Base-by-base conservation (phyloP, 2,329 filamentous ascomycete species). In the Exophiala calicioides region DNA sequence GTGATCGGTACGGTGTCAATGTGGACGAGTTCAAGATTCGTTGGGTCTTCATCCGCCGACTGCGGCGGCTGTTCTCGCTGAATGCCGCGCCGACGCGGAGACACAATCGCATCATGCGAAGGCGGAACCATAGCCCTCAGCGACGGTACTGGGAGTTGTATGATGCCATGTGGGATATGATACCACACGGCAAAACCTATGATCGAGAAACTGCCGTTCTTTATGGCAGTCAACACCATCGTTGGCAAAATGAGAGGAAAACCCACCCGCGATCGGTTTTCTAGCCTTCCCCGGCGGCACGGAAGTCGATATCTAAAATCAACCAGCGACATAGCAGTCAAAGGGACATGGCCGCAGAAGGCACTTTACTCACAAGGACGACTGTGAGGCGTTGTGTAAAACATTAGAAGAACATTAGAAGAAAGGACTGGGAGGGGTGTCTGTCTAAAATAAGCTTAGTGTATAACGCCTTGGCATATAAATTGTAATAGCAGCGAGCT, bases 131-230 rank as follows among this genome's bases (percentile, higher is more conserved):
- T 4, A 30, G 30, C 18, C 21, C 40, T 6, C 38, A 43, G 20
- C 19, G 16, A 4, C 35, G 31, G 5, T 55, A 49, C 19, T 55
- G 52, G 52, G 27, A 44, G 4, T 23, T 55, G 18, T 55, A 55
- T 20, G 45, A 55, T 20, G 30, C 15, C 26, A 52, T 51, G 48
- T 55, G 52, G 52, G 47, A 55, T 24, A 44, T 50, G 46, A 53
- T 36, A 27, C 43, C 51, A 20, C 29, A 23, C n/a, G 31, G 36
- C 13, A 34, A 35, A 5, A 41, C 34, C 1, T 40, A 47, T 35
- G 45, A 52, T 15, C 21, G 47, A 10, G 18, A 35, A 12, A 23
- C 16, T 6, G 15, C 36, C 18, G 34, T 40, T 19, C 31, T 50
- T 27, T 27, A 33, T 21, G 31, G 36, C 24, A 21, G 47, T 12